Conservation (phyloP, 306 rosid genomes). For the Parietaria judaica region DNA sequence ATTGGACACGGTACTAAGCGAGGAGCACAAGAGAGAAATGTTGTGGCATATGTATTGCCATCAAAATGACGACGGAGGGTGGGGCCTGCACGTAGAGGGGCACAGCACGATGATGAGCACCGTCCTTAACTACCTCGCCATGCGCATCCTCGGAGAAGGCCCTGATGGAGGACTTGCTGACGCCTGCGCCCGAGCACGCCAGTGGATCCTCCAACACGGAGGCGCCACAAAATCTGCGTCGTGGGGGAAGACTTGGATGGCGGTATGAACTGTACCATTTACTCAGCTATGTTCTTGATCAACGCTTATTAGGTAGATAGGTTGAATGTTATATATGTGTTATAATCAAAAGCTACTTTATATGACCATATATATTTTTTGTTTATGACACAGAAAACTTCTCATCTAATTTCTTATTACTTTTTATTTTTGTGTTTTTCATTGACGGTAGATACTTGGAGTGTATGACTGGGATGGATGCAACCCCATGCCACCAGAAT, state of each 20-base stretch:
- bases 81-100: constrained; percentile 33
- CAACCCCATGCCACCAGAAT: too few relatives aligned
- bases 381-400: too few relatives aligned
- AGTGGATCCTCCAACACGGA: too few relatives aligned
- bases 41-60: constrained; percentile 21
- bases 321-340: constrained; percentile 24
- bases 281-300: constrained; percentile 47
- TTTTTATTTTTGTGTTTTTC: too few relatives aligned
- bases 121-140: constrained; percentile 40
- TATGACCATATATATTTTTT: too few relatives aligned
- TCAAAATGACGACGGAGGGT: constrained; percentile 34
- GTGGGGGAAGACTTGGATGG: neutral
- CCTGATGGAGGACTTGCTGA: neutral
- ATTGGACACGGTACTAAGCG: constrained; percentile 18
- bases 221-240: too few relatives aligned
- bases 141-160: neutral
- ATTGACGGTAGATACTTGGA: too few relatives aligned
- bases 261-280: neutral
- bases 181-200: neutral
- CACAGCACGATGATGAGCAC: constrained; percentile 65
- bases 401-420: too few relatives aligned
- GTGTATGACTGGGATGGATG: too few relatives aligned
- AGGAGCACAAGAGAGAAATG: constrained; percentile 33
- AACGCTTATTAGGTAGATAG: constrained; percentile 37
- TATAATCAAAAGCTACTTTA: constrained; percentile 18